Evolutionary conservation across 108 stramenopile species (phyloP).

Genomic region (Asterionellopsis glacialis): DNA sequence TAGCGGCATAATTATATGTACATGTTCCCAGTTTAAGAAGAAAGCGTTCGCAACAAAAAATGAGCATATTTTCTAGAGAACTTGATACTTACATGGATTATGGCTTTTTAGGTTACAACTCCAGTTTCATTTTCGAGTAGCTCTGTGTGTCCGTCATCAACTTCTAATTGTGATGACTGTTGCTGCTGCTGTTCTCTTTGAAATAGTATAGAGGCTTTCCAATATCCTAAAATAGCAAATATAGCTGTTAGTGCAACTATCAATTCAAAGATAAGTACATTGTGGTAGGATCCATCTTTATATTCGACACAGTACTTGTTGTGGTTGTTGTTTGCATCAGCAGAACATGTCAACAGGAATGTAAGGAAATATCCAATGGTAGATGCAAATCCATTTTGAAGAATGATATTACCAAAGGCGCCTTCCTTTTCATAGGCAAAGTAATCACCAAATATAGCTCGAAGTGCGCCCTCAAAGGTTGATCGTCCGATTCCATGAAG

Average conservation of each 20-base stretch:
- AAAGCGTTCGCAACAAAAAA: no score
- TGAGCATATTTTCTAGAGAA: no score
- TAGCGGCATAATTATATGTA: no score
- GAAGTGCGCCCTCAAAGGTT: slow-evolving; percentile 77
- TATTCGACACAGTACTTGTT: slow-evolving; percentile 51
- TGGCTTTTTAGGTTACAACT: no score
- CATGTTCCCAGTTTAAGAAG: no score
- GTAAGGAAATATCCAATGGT: slow-evolving; percentile 63
- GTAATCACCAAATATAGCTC: slow-evolving; percentile 75
- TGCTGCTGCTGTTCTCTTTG: slow-evolving; percentile 1
- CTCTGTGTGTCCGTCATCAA: no score
- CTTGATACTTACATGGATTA: no score
- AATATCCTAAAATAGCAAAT: slow-evolving; percentile 56
- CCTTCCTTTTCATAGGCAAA: slow-evolving; percentile 72
- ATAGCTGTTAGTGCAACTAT: slow-evolving; percentile 45
- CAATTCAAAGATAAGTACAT: slow-evolving; percentile 57
- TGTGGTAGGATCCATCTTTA: slow-evolving; percentile 52
- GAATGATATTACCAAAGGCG: slow-evolving; percentile 81
- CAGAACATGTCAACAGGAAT: slow-evolving; percentile 26
- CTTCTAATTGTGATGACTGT: no score
- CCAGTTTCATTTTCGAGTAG: no score
- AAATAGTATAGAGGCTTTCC: slow-evolving; percentile 34
- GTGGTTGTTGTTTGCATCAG: neutral
- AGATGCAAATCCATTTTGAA: slow-evolving; percentile 72
- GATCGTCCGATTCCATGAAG: slow-evolving; percentile 72